These are phyloP conservation scores for Fragilaria crotonensis DNA, from an alignment of 108 stramenopile genomes.

Conservation along the genomic window DNA sequence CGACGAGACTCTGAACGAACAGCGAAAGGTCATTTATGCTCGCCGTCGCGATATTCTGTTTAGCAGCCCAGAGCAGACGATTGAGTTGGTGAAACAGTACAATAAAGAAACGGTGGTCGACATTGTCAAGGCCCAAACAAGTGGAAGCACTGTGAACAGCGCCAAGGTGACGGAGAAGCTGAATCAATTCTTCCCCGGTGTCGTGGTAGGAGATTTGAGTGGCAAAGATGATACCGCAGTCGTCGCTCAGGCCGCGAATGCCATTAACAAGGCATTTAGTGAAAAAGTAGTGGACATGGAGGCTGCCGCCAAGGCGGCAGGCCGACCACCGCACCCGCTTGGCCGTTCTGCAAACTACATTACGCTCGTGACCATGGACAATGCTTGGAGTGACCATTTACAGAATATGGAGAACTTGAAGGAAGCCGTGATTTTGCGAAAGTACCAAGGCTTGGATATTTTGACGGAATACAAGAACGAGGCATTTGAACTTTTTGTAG, in stretches of 20 bases:
- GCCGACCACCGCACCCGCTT: constrained; percentile 49
- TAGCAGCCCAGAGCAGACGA: constrained; percentile 44
- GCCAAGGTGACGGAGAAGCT: constrained; percentile 74
- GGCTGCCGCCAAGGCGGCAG: constrained; percentile 46
- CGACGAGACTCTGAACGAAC: constrained; percentile 77
- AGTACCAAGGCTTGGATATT: constrained; percentile 70
- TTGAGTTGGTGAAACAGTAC: constrained; percentile 53
- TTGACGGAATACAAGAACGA: constrained; percentile 72
- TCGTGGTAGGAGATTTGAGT: constrained; percentile 32
- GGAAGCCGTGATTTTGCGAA: constrained; percentile 70
- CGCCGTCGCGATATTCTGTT: constrained; percentile 53
- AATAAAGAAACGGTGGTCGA: constrained; percentile 55
- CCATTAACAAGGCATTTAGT: constrained; percentile 24
- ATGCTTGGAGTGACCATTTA: constrained; percentile 87
- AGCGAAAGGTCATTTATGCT: constrained; percentile 66
- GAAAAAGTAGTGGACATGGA: constrained; percentile 60
- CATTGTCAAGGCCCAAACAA: constrained; percentile 72
- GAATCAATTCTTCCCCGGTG: constrained; percentile 76
- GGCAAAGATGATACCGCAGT: constrained; percentile 46
- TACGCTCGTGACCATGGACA: constrained; percentile 82
- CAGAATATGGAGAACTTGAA: constrained; percentile 82
- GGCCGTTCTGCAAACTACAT: constrained; percentile 84
- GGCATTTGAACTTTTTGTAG: constrained; percentile 64
- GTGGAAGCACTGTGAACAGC: constrained; percentile 47
- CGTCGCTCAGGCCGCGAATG: not conserved